Evolutionary conservation across 768 basidiomycete genomes (phyloP).

Genomic region (Tylopilus rubrobrunneus): DNA sequence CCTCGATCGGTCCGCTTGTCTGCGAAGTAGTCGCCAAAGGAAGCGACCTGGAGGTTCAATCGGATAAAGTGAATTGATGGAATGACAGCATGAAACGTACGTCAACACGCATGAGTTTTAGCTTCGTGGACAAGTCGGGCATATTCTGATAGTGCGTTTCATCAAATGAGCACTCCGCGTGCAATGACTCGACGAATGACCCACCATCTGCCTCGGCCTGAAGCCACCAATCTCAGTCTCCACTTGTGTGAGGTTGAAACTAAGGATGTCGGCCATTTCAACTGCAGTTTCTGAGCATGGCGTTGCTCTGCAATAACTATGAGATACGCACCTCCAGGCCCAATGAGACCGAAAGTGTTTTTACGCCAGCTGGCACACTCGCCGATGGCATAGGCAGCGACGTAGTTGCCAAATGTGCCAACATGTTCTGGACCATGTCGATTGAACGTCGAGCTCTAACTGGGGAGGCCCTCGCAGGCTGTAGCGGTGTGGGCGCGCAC

Average conservation of each 20-base stretch:
- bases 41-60: conserved; percentile 43
- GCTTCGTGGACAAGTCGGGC: conserved; percentile 68
- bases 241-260: conserved; percentile 66
- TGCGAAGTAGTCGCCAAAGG: conserved; percentile 71
- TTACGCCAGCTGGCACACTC: conserved; percentile 70
- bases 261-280: conserved; percentile 72
- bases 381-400: conserved; percentile 63
- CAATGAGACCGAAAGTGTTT: conserved; percentile 71
- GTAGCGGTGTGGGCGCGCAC: conserved; percentile 4
- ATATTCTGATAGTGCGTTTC: conserved; percentile 34
- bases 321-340: conserved; percentile 47
- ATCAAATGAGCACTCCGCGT: neutral
- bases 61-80: neutral
- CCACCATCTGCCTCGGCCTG: conserved; percentile 42
- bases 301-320: too few species aligned
- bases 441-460: conserved; percentile 18
- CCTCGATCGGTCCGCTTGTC: conserved; percentile 38
- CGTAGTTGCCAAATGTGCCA: conserved; percentile 35
- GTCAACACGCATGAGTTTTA: conserved; percentile 56
- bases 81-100: conserved; percentile 27
- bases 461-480: conserved; percentile 21
- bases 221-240: conserved; percentile 39
- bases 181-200: neutral
- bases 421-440: conserved; percentile 28
- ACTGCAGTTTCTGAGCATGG: conserved; percentile 23